Conservation (phyloP, 441 rosid genomes). For the Bocquillonia castaneifolia region DNA sequence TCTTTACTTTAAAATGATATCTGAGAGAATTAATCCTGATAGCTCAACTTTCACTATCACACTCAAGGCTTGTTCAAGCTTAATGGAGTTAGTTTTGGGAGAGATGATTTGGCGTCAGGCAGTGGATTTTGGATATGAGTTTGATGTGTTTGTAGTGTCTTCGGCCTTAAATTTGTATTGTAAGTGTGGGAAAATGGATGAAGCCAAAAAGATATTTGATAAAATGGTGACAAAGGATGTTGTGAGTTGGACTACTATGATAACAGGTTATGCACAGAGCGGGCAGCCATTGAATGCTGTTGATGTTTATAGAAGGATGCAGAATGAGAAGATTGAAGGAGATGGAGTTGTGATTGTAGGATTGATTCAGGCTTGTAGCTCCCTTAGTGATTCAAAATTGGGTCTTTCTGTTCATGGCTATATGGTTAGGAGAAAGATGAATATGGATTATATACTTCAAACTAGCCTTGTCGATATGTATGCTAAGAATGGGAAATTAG, state of each 20-base stretch:
- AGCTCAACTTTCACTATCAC: conserved; percentile 66
- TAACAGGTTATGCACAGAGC: conserved; percentile 48
- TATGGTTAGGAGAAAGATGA: conserved; percentile 40
- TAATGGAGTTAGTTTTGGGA: conserved; percentile 41
- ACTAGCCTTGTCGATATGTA: conserved; percentile 71
- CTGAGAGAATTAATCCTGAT: conserved; percentile 48
- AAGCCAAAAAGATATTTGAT: conserved; percentile 46
- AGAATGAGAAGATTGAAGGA: conserved; percentile 46
- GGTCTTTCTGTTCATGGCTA: conserved; percentile 59
- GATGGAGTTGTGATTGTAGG: conserved; percentile 53
- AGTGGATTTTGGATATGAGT: conserved; percentile 42
- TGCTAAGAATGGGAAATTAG: conserved; percentile 52
- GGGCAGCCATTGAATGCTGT: conserved; percentile 44
- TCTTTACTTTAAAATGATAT: conserved; percentile 46
- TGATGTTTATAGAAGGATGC: conserved; percentile 54
- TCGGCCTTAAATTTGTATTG: conserved; percentile 59
- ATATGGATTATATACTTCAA: conserved; percentile 44
- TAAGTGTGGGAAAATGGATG: conserved; percentile 45
- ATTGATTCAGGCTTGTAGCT: conserved; percentile 57
- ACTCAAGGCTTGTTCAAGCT: conserved; percentile 59
- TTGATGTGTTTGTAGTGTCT: conserved; percentile 65
- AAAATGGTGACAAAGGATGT: conserved; percentile 54
- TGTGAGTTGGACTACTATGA: conserved; percentile 61
- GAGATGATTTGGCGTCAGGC: conserved; percentile 51
- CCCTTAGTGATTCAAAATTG: conserved; percentile 40